Conservation (phyloP, 176 grass and related monocot genomes). For the Avena atlantica region DNA sequence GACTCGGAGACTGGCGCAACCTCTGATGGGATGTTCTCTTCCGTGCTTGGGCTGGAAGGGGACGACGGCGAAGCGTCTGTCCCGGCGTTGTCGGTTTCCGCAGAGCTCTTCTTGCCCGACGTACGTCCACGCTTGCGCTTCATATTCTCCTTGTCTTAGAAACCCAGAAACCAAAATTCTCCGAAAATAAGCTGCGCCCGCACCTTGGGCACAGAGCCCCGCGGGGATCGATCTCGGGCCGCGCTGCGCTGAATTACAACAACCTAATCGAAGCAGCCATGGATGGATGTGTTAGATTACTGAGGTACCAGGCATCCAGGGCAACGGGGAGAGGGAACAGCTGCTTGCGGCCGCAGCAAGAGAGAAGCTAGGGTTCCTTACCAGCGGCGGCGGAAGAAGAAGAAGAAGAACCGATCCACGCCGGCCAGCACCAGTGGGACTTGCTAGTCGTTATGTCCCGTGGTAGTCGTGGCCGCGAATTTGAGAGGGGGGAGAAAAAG, state of each 20-base stretch:
- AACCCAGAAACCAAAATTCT: not conserved
- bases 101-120: conserved; percentile 35
- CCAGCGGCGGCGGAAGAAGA: not conserved
- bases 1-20: not conserved
- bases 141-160: conserved; percentile 35
- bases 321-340: not conserved
- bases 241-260: not conserved
- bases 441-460: not conserved
- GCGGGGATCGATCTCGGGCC: conserved; percentile 7
- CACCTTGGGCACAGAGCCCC: not conserved
- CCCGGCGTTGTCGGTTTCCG: not conserved
- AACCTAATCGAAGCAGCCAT: not conserved
- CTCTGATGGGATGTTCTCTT: conserved; percentile 39
- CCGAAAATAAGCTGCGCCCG: not conserved
- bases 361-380: conserved; percentile 31
- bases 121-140: conserved; percentile 60
- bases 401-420: not conserved
- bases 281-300: conserved; percentile 24
- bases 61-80: conserved; percentile 37
- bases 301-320: not conserved
- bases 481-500: not conserved
- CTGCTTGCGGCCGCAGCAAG: not conserved
- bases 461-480: not conserved
- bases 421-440: not conserved
- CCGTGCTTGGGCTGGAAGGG: conserved; percentile 42